Evolutionary conservation across 2,329 filamentous ascomycete species (phyloP).

Genomic region (Coniosporium tulheliwenetii): DNA sequence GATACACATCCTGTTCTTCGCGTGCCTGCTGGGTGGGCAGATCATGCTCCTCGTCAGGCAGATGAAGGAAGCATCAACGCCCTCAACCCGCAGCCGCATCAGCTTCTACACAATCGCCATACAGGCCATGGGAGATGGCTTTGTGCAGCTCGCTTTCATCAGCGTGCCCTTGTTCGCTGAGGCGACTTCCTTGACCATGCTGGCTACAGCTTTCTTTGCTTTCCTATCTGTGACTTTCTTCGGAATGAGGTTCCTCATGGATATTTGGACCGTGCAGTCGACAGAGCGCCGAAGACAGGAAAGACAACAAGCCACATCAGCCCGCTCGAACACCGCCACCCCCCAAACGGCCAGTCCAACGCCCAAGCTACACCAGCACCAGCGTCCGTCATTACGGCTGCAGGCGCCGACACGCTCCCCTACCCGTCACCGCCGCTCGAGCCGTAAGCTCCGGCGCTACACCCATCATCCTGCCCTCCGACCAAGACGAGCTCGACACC

Average conservation of each 20-base stretch:
- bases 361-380: slow-evolving; percentile 7
- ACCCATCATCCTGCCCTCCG: slow-evolving; percentile 42
- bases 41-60: slow-evolving; percentile 42
- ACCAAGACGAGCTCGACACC: slow-evolving; percentile 35
- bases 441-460: slow-evolving; percentile 31
- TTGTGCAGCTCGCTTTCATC: slow-evolving; percentile 37
- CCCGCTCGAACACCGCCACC: slow-evolving; percentile 5
- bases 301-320: slow-evolving; percentile 19
- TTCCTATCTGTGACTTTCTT: slow-evolving; percentile 46
- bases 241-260: slow-evolving; percentile 49
- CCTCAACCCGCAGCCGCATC: slow-evolving; percentile 46
- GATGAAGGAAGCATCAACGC: slow-evolving; percentile 48
- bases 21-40: slow-evolving; percentile 33
- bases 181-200: slow-evolving; percentile 38
- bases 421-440: slow-evolving; percentile 32
- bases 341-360: slow-evolving; percentile 1
- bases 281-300: slow-evolving; percentile 29
- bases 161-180: slow-evolving; percentile 39
- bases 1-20: slow-evolving; percentile 37
- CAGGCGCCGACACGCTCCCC: slow-evolving; percentile 26
- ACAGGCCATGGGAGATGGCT: slow-evolving; percentile 45
- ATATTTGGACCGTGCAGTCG: slow-evolving; percentile 50
- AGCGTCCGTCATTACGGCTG: slow-evolving; percentile 10
- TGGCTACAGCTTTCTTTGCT: slow-evolving; percentile 40
- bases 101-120: slow-evolving; percentile 49